phyloP scores from a whole-genome alignment of 352 stramenopile species.

The Pythium pectinolyticum region DNA sequence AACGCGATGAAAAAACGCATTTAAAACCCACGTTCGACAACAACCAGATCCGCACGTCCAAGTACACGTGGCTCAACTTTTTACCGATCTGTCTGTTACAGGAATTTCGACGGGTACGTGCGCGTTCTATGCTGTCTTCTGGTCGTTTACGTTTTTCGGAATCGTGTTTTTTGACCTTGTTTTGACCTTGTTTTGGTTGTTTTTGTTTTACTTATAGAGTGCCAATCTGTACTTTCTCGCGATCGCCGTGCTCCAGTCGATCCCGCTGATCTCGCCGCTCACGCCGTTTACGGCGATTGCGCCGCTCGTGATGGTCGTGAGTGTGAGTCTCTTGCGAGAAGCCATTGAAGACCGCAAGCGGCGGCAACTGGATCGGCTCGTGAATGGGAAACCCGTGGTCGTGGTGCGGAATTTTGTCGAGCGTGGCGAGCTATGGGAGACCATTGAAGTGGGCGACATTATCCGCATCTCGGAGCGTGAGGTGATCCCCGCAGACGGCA shows the following conservation, averaged over 20 bases:
- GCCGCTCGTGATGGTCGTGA: slow-evolving; percentile 82
- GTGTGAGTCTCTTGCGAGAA: slow-evolving; percentile 75
- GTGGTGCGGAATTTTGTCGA: slow-evolving; percentile 69
- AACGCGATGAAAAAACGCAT: slow-evolving; percentile 53
- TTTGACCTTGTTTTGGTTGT: slow-evolving; percentile 54
- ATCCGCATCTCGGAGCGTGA: slow-evolving; percentile 83
- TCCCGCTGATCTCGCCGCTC: slow-evolving; percentile 75
- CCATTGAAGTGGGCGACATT: slow-evolving; percentile 86
- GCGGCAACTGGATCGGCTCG: slow-evolving; percentile 50
- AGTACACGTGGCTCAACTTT: slow-evolving; percentile 88
- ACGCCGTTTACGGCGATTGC: slow-evolving; percentile 74
- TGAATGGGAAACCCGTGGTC: slow-evolving; percentile 56
- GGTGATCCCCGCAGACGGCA: slow-evolving; percentile 89
- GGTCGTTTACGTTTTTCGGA: not conserved
- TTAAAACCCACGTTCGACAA: slow-evolving; percentile 54
- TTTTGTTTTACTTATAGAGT: no score
- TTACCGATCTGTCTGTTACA: slow-evolving; percentile 66
- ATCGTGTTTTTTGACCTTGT: not conserved
- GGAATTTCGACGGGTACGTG: slow-evolving; percentile 81
- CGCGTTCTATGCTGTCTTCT: slow-evolving; percentile 38
- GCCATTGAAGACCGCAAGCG: slow-evolving; percentile 76
- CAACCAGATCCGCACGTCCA: slow-evolving; percentile 88
- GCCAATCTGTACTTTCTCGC: slow-evolving; percentile 95
- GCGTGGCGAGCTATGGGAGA: slow-evolving; percentile 60
- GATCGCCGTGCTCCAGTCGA: slow-evolving; percentile 91